A percentile compares a stretch with the other conserved stretches of the same genome.
Evolutionary conservation across 257 asterid genomes (phyloP).

Genomic region (Oldenlandia corymbosa): DNA sequence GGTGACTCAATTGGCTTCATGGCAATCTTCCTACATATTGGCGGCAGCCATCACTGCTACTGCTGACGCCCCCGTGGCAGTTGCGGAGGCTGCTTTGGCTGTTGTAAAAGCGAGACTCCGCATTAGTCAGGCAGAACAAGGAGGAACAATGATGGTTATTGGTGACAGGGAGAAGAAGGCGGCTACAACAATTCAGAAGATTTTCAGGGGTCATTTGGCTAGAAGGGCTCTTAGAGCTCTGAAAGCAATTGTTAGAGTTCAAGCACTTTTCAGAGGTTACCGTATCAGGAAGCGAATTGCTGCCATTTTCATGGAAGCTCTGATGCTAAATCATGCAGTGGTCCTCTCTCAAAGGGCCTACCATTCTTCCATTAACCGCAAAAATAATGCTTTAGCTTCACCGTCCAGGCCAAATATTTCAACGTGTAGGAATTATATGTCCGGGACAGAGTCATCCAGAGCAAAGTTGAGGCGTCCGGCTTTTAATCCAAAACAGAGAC

Average conservation of each 20-base stretch:
- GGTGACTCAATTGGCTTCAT: constrained; percentile 34
- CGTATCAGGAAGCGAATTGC: constrained; percentile 73
- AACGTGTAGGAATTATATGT: constrained; percentile 56
- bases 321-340: constrained; percentile 59
- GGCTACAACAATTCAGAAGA: constrained; percentile 54
- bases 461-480: constrained; percentile 62
- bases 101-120: constrained; percentile 38
- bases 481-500: constrained; percentile 65
- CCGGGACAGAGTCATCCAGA: constrained; percentile 56
- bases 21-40: constrained; percentile 37
- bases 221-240: constrained; percentile 74
- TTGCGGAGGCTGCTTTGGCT: constrained; percentile 79
- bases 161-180: constrained; percentile 53
- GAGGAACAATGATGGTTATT: constrained; percentile 28
- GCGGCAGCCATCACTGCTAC: constrained; percentile 78
- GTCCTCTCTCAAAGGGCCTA: constrained; percentile 47
- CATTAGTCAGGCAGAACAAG: constrained; percentile 45
- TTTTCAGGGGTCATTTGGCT: constrained; percentile 79
- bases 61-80: constrained; percentile 75
- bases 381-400: no score
- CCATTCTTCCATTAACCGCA: no score
- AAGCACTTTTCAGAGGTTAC: constrained; percentile 70
- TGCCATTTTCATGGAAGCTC: constrained; percentile 73
- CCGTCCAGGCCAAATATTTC: constrained; percentile 51
- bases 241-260: constrained; percentile 75